Conservation (phyloP, 106 monocot genomes). For the Ottelia alismoides region DNA sequence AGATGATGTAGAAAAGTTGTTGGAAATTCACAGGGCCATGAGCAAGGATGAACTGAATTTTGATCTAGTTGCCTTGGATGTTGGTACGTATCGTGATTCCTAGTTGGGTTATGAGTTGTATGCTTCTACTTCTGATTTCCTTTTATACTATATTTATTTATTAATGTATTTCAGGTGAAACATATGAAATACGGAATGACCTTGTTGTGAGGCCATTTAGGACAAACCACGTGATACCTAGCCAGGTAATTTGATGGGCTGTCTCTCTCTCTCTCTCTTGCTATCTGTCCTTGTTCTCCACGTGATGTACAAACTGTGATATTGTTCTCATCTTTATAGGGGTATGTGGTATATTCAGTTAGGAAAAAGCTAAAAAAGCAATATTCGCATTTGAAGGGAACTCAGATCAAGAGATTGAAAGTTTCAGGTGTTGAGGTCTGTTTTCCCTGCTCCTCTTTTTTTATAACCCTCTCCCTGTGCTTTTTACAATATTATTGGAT, state of each 20-base stretch:
- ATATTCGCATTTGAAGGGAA: conserved; percentile 68
- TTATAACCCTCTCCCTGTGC: neutral
- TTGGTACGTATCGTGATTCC: conserved; percentile 42
- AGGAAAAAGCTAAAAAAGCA: conserved; percentile 91
- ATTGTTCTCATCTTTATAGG: conserved; percentile 22
- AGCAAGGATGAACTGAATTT: conserved; percentile 64
- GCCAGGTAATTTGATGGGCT: conserved; percentile 44
- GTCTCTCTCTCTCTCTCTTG: neutral
- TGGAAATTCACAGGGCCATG: conserved; percentile 80
- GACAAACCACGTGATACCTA: conserved; percentile 91
- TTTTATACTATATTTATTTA: conserved; percentile 1
- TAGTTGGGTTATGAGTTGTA: neutral
- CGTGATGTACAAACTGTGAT: neutral
- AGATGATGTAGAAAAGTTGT: conserved; percentile 72
- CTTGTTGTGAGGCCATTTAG: conserved; percentile 95
- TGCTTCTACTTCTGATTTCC: conserved; percentile 1
- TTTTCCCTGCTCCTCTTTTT: neutral
- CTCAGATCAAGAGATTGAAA: conserved; percentile 84
- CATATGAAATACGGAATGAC: conserved; percentile 93
- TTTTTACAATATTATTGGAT: too few species aligned
- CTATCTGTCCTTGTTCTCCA: too few species aligned
- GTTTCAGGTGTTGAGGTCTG: conserved; percentile 73
- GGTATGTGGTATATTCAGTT: conserved; percentile 91
- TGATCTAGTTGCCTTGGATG: conserved; percentile 81
- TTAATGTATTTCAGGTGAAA: conserved; percentile 51